These are phyloP conservation scores for Trichopus zeylanicus DNA, from an alignment of 116 monocot genomes.

Conservation along the genomic window DNA sequence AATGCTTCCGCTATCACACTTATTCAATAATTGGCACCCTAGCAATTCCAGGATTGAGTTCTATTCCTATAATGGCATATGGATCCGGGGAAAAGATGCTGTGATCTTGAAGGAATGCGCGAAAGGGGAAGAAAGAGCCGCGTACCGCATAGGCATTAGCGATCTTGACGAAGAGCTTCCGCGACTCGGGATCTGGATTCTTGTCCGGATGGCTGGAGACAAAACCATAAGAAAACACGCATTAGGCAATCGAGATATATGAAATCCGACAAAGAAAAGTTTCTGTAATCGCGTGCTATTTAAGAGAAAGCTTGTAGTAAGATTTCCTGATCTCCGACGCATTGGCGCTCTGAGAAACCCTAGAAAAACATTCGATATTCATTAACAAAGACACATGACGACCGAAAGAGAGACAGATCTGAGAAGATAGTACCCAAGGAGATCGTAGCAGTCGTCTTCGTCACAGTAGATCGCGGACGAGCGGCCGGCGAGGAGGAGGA, in stretches of 20 bases:
- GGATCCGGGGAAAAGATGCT: too few species aligned
- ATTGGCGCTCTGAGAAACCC: constrained; percentile 82
- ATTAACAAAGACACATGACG: not conserved
- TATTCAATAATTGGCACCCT: too few species aligned
- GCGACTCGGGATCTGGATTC: constrained; percentile 89
- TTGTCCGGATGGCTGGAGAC: constrained; percentile 85
- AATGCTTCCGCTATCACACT: too few species aligned
- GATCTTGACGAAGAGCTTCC: constrained; percentile 76
- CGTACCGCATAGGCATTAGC: constrained; percentile 98
- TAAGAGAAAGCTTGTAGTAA: constrained; percentile 96
- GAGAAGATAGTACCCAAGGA: constrained; percentile 51
- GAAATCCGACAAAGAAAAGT: not conserved
- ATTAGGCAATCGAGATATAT: not conserved
- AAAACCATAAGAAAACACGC: not conserved
- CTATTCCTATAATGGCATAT: too few species aligned
- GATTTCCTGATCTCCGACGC: constrained; percentile 95
- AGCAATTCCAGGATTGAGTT: too few species aligned
- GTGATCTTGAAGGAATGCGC: too few species aligned
- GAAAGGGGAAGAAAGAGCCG: not conserved
- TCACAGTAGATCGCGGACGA: constrained; percentile 80
- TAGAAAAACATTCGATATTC: constrained; percentile 3
- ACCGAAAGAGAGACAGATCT: not conserved
- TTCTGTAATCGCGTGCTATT: constrained; percentile 36
- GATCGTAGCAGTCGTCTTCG: constrained; percentile 99
- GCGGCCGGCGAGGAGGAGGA: constrained; percentile 11